A percentile compares a stretch with the other conserved stretches of the same genome.
phyloP scores from a whole-genome alignment of 805 yeast genomes.

The Ogataea pignaliae region DNA sequence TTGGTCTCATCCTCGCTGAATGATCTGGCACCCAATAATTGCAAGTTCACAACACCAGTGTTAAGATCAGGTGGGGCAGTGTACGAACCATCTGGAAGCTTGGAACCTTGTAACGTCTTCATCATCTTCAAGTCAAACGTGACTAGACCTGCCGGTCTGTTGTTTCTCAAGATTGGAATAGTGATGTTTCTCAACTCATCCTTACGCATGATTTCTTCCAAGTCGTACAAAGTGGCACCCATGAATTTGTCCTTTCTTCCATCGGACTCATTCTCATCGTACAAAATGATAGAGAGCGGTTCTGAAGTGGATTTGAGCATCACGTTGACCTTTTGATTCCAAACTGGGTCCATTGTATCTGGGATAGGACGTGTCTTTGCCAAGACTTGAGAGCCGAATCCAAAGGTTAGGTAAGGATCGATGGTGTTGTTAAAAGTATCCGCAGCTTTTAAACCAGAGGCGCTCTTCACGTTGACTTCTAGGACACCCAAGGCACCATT shows the following conservation, averaged over 20 bases:
- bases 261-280: conserved; percentile 65
- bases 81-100: conserved; percentile 73
- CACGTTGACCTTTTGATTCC: conserved; percentile 76
- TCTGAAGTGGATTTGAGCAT: conserved; percentile 74
- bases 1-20: conserved; percentile 36
- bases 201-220: conserved; percentile 58
- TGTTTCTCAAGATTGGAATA: conserved; percentile 69
- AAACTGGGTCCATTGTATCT: conserved; percentile 68
- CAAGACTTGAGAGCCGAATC: conserved; percentile 51
- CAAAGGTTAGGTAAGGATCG: conserved; percentile 84
- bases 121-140: conserved; percentile 66
- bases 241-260: conserved; percentile 70
- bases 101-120: conserved; percentile 63
- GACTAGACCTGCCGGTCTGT: conserved; percentile 76
- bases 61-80: conserved; percentile 89
- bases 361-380: conserved; percentile 66
- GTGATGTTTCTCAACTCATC: conserved; percentile 44
- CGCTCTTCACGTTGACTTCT: conserved; percentile 61
- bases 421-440: conserved; percentile 71
- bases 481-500: conserved; percentile 86
- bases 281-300: conserved; percentile 66
- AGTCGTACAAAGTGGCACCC: conserved; percentile 72
- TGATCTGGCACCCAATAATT: conserved; percentile 59
- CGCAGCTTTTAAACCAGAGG: conserved; percentile 64
- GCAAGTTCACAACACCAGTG: conserved; percentile 82